These are phyloP conservation scores for Dioscorea dumetorum DNA, from an alignment of 106 monocot species.

Conservation along the genomic window DNA sequence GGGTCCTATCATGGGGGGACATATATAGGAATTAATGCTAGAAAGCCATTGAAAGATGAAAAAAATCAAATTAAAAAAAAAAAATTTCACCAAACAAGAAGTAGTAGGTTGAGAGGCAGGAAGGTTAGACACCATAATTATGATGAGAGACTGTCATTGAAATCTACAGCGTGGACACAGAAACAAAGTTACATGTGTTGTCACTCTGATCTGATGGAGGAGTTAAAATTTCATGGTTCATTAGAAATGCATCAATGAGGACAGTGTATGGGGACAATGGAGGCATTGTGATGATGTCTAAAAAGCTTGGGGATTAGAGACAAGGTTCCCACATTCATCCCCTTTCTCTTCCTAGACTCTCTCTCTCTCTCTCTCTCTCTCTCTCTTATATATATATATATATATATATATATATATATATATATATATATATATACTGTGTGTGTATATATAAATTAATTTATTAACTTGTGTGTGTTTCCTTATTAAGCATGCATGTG, in stretches of 20 bases:
- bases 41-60: background rate
- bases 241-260: background rate
- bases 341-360: background rate
- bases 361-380: background rate
- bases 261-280: constrained; percentile 3
- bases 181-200: no score
- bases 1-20: background rate
- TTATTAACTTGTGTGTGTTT: no score
- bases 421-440: no score
- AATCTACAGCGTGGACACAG: background rate
- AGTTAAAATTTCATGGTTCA: no score
- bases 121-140: background rate
- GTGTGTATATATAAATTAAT: no score
- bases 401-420: no score
- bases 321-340: background rate
- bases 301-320: background rate
- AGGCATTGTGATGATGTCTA: background rate
- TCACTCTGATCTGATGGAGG: no score
- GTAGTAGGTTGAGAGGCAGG: background rate
- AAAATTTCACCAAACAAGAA: background rate
- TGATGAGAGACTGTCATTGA: background rate
- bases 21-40: background rate
- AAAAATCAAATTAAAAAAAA: background rate
- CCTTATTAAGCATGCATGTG: no score
- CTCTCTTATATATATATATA: no score